Evolutionary conservation across 2,329 filamentous ascomycete species (phyloP), one percentile per base, ranked within the genome.

Genomic region (Sporothrix mexicana): DNA sequence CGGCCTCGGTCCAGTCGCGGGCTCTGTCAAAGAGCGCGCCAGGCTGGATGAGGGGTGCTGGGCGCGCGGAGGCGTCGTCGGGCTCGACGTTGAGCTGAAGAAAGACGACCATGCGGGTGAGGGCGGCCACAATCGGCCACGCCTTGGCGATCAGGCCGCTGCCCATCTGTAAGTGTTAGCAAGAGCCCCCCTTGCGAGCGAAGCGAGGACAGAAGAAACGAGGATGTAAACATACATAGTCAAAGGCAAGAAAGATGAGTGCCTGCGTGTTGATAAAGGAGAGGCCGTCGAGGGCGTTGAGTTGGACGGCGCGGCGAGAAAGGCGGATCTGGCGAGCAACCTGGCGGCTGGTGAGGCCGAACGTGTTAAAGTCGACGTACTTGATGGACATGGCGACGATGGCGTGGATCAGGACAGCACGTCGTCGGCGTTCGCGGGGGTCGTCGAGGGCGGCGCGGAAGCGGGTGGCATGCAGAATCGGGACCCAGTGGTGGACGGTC

Each of bases 121-220:
- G 77, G 12, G 78, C 79, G n/a, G 80, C 81, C n/a, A 82, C 76
- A 20, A 83, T 77, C 2, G 81, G 79, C 81, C 81, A 82, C 13
- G 81, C 80, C 30, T 76, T 79, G 17, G 75, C 74, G 1, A 76
- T 76, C n/a, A 77, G 45, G 13, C 70, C 70, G 15, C 61, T 72
- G 3, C 81, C 81, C 66, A 76, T 78, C 64, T 68, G 62, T 10
- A 13, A 15, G 41, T 67, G 45, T 51, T 12, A 67, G 45, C 61
- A 45, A 20, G 3, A 25, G 9, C 10, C 9, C 20, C 4, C 30
- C 30, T 30, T 30, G 30, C 51, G n/a, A 55, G 51, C 51, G n/a
- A 23, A 55, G 51, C 7, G 62, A 49, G 62, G 62, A 49, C 41
- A 25, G 2, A 20, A 43, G n/a, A 45, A 47, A 3, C 30, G 30